Evolutionary conservation across 2,329 filamentous ascomycete species (phyloP), one percentile per base, ranked within the genome.

Genomic region (Paraphaeosphaeria sporulosa): DNA sequence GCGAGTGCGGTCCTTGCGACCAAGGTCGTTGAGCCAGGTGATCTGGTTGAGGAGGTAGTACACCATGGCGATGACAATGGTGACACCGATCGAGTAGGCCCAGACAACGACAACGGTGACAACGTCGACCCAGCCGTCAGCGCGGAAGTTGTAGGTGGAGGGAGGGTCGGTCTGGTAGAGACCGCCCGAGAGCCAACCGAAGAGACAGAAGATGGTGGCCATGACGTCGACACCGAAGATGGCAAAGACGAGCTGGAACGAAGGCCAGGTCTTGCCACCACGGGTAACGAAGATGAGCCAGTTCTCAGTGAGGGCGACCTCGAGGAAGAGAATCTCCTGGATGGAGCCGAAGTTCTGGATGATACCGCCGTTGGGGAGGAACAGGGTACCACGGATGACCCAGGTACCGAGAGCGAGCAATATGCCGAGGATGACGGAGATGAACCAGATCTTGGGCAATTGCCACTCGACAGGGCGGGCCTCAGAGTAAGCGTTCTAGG

Each of bases 371-470:
- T 86, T 87, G 61, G 82, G 80, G 21, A 92, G 79, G 84, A 87
- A 92, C 72, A 92, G 80, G 51, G 89, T 85, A 55, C 86, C 90
- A 72, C 90, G 90, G 65, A 92, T 81, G 72, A 92, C 82, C 90
- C 90, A 93, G 69, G 90, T 93, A 62, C 83, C 90, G 47, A 86
- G 74, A 57, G 90, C 90, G 44, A 93, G 88, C 47, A 92, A 80
- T 36, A 86, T 66, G 77, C 90, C 90, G 53, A 92, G 85, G 61
- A 90, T 81, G 66, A 90, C 82, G 63, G 86, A 89, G 72, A 93
- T 91, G 67, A 92, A 85, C 90, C 90, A 92, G 75, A 92, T 92
- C 85, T 92, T 93, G 65, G 90, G 89, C 65, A 93, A 78, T 80
- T 93, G 90, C 90, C 90, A 93, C 78, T 92, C 90, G 71, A 92